A percentile compares a stretch with the other conserved stretches of the same genome.
Conservation (phyloP, 441 rosid genomes). For the Manihot esculenta region DNA sequence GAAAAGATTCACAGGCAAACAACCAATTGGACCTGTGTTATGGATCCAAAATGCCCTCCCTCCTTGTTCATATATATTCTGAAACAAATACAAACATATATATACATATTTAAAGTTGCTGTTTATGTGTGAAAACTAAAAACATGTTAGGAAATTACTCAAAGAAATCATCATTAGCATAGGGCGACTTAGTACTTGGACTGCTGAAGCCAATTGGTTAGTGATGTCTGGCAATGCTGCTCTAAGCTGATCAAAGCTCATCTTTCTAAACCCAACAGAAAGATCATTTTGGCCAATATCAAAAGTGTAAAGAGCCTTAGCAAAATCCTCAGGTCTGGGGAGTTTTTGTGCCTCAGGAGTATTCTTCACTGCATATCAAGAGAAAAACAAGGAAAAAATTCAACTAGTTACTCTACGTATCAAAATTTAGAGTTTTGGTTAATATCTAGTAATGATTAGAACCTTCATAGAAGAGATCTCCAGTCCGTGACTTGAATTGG, state of each 20-base stretch:
- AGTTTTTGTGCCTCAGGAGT: slow-evolving; percentile 51
- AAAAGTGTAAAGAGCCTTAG: slow-evolving; percentile 81
- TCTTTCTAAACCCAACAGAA: slow-evolving; percentile 70
- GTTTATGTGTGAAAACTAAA: not conserved
- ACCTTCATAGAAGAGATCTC: slow-evolving; percentile 53
- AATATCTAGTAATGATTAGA: not conserved
- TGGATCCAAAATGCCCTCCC: not conserved
- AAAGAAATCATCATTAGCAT: not conserved
- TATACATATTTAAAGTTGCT: not conserved
- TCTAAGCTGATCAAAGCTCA: slow-evolving; percentile 66
- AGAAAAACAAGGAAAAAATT: not conserved
- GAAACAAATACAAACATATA: slow-evolving; percentile 20
- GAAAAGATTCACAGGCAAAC: slow-evolving; percentile 37
- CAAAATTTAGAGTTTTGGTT: not conserved
- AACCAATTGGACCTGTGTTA: not conserved
- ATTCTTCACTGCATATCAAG: slow-evolving; percentile 39
- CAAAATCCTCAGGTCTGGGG: slow-evolving; percentile 73
- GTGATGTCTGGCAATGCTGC: slow-evolving; percentile 67
- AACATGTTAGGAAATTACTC: not conserved
- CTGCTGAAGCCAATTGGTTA: slow-evolving; percentile 75
- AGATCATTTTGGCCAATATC: slow-evolving; percentile 97
- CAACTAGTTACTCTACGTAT: not conserved
- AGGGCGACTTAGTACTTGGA: slow-evolving; percentile 34
- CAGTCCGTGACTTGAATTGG: slow-evolving; percentile 37
- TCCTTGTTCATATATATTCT: slow-evolving; percentile 58